Base-by-base conservation (phyloP, 176 grass and related monocot species). In the Melocanna baccifera region DNA sequence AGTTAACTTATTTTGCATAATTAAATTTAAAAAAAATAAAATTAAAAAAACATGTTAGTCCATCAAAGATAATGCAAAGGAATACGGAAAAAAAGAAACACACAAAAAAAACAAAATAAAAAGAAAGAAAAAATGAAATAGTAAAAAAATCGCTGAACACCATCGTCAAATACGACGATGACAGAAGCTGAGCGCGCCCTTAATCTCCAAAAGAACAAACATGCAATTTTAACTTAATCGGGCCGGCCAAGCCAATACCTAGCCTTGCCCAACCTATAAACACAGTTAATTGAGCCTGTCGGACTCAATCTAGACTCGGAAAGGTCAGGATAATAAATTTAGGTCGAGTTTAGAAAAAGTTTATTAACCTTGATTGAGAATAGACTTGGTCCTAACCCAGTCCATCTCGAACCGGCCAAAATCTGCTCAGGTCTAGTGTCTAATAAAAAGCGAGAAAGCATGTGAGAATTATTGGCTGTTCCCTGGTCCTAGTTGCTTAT, bases 401-500 rank as follows among this genome's bases (percentile, higher is more conserved):
- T 46, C 40, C 14, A 71, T 18, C 26, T 61, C 39, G 9, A 70
- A 1, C 51, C 20, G 30, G 41, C 62, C 22, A 45, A 69, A 73
- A 22, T 47, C 16, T 34, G 56, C 36, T 36, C 16, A 39, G 12
- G 70, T 74, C 43, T 3, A 39, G 58, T 53, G 26, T 75, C 62
- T 18, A 19, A 6, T 52, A 16, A 83, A 83, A 28, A 28, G 58
- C 23, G 5, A 62, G n/a, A 25, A 26, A 29, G 43, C 11, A 11
- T 15, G 48, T 73, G 34, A 53, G 8, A 84, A 75, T 64, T 32
- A 52, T 79, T 63, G 67, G 53, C 43, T 29, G 65, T 64, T 14
- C 78, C 48, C 47, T 67, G 69, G 70, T 75, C 69, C 61, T 52
- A 67, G 50, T 19, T 77, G 88, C 77, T 75, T 86, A 81, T 82